phyloP scores from a whole-genome alignment of 1,139 yeast species.

The Williopsis jadinii region DNA sequence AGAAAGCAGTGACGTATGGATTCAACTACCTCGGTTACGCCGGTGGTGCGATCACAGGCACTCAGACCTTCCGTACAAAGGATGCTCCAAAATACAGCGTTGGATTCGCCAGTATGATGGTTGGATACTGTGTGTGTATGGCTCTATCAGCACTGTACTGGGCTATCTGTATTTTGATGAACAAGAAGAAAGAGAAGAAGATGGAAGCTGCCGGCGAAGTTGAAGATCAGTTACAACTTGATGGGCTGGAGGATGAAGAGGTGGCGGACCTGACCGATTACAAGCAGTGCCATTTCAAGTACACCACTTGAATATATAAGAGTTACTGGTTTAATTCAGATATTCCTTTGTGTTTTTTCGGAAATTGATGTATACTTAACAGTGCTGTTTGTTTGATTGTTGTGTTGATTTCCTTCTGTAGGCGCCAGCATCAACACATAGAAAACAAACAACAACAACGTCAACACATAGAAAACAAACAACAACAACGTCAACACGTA shows the following conservation, averaged over 20 bases:
- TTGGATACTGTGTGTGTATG: constrained; percentile 38
- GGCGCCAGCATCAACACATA: no score
- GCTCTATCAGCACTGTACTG: constrained; percentile 11
- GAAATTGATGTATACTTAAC: no score
- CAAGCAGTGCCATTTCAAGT: constrained; percentile 41
- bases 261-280: constrained; percentile 46
- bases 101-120: constrained; percentile 36
- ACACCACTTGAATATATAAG: constrained; percentile 22
- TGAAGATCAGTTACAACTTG: constrained; percentile 13
- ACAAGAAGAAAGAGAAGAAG: constrained; percentile 25
- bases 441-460: no score
- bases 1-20: constrained; percentile 40
- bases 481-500: no score
- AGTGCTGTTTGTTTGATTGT: no score
- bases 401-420: no score
- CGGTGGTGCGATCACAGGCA: constrained; percentile 43
- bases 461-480: no score
- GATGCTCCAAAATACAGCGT: constrained; percentile 34
- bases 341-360: no score
- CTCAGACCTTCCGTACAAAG: constrained; percentile 34
- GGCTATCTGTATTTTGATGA: constrained; percentile 25
- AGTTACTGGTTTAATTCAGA: no score
- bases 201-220: constrained; percentile 20
- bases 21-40: constrained; percentile 45
- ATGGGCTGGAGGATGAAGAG: constrained; percentile 25